These are phyloP conservation scores for Plasmodium fragile DNA, from an alignment of 169 alveolate species.

Conservation along the genomic window DNA sequence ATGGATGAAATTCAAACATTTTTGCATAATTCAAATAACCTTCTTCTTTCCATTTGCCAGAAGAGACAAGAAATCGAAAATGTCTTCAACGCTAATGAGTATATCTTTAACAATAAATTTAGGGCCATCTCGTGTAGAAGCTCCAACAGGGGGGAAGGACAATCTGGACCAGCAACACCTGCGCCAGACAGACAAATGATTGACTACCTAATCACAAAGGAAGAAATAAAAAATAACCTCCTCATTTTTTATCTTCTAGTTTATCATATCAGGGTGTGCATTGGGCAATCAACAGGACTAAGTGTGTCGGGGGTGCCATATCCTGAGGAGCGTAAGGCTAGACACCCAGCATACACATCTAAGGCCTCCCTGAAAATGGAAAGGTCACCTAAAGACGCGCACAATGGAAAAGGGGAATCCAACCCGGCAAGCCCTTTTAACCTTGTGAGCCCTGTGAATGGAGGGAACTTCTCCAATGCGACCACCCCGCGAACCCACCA, in stretches of 20 bases:
- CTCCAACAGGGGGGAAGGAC: not conserved
- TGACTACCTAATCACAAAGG: conserved; percentile 16
- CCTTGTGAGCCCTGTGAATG: not conserved
- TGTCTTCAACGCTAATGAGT: conserved; percentile 14
- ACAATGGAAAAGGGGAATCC: not conserved
- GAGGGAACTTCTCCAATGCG: not conserved
- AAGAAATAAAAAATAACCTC: conserved; percentile 53
- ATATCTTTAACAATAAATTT: conserved; percentile 49
- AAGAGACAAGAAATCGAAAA: conserved; percentile 33
- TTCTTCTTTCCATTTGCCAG: conserved; percentile 1
- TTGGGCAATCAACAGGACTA: not conserved
- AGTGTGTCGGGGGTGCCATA: not conserved
- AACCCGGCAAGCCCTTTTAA: not conserved
- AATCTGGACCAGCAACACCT: not conserved
- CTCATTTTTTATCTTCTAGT: conserved; percentile 37
- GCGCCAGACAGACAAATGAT: conserved; percentile 38
- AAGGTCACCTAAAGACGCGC: not conserved
- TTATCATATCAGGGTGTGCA: conserved; percentile 6
- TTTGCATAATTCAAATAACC: conserved; percentile 7
- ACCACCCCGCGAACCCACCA: not conserved
- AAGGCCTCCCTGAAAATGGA: not conserved
- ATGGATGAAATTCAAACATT: not conserved
- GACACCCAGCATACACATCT: not conserved
- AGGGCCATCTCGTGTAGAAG: not conserved
- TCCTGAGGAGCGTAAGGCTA: not conserved